Evolutionary conservation across 768 basidiomycete genomes (phyloP).

Genomic region (Mycena vulgaris): DNA sequence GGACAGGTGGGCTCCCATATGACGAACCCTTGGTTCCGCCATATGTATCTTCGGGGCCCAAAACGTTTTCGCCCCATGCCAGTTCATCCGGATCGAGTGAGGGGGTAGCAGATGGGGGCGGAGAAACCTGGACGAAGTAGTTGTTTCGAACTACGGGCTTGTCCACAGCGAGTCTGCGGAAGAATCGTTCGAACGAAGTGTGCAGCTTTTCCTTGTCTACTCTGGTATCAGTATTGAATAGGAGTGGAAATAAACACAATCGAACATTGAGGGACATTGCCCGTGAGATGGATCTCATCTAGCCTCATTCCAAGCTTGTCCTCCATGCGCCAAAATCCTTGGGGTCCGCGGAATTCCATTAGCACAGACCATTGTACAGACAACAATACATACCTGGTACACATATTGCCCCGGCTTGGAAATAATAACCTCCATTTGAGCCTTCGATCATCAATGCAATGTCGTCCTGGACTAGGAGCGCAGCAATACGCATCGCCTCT

Average conservation of each 20-base stretch:
- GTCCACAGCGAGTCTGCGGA: conserved; percentile 74
- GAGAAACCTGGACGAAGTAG: conserved; percentile 65
- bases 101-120: conserved; percentile 42
- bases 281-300: conserved; percentile 79
- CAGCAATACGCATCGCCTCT: conserved; percentile 73
- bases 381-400: conserved; percentile 65
- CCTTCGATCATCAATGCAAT: conserved; percentile 76
- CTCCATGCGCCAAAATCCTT: conserved; percentile 83
- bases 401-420: conserved; percentile 81
- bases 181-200: conserved; percentile 77
- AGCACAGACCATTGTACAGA: conserved; percentile 31
- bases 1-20: conserved; percentile 36
- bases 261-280: conserved; percentile 83
- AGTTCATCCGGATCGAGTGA: conserved; percentile 74
- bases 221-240: conserved; percentile 4
- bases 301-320: conserved; percentile 84
- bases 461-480: conserved; percentile 74
- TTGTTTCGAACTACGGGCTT: conserved; percentile 83
- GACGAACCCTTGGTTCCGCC: conserved; percentile 39
- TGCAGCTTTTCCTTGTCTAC: conserved; percentile 73
- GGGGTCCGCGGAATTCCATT: not conserved
- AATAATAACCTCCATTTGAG: conserved; percentile 78
- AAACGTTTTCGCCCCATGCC: conserved; percentile 70
- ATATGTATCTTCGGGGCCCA: conserved; percentile 69
- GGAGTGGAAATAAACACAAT: conserved; percentile 17